Base-by-base conservation (phyloP, 2,329 filamentous ascomycete genomes). In the Trichophyton schoenleinii region DNA sequence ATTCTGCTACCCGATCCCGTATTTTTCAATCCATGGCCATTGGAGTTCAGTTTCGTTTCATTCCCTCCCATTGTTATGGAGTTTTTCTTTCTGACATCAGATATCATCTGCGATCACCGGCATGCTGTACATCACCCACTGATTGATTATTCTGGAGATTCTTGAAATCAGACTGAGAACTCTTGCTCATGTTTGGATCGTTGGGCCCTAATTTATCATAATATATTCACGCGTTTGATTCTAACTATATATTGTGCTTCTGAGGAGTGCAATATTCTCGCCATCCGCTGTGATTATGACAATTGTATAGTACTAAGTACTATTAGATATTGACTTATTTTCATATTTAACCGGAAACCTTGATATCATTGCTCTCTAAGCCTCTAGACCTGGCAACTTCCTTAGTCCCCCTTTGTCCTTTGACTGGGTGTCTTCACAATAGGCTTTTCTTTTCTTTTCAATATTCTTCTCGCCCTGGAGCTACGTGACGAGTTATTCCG, bases 11-110 rank as follows among this genome's bases (percentile, higher is more conserved):
- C 6, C 20, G 20, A 34, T 55, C 20, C 8, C 52, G 11, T 55
- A 38, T 55, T n/a, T 53, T 55, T 55, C 52, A 28, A 36, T 55
- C 52, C 52, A 55, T 55, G 31, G 52, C 28, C 52, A 28, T 34
- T n/a, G 52, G 52, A 55, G 52, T 55, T 55, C 34, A 34, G 13
- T 55, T 38, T 28, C 28, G 8, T 55, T 55, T 36, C n/a, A 8
- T 28, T 36, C 8, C 34, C 20, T 31, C 8, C 52, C 31, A 18
- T 7, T 55, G 52, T 36, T 55, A 36, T 18, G 52, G 52, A 36
- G 52, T 36, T 55, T 9, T 55, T 9, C 22, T 15, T 34, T 55
- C 34, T n/a, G 20, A 55, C 25, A n/a, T 55, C 52, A n/a, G 28
- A n/a, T 31, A 34, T 31, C 18, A 55, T 36, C 7, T 38, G n/a